Evolutionary conservation across 1,284 basidiomycete species (phyloP), one percentile per base, ranked within the genome.

Genomic region (Rhodotorula glutinis): DNA sequence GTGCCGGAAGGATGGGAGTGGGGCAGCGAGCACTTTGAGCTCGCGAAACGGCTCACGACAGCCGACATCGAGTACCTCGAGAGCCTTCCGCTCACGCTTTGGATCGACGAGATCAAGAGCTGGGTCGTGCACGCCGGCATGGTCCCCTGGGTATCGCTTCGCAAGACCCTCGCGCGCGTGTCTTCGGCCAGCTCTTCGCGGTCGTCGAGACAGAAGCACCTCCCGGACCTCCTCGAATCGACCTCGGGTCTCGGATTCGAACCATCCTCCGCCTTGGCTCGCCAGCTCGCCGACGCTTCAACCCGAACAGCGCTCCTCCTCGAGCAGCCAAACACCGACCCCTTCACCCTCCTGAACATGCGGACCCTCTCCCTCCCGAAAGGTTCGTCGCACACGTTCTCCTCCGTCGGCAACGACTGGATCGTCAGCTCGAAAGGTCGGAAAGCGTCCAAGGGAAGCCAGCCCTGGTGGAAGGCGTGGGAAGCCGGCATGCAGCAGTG

Each of bases 81-180:
- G 46, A 80, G 82, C 14, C 80, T 92, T 0, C 91, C 92, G 1
- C 79, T 92, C 41, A 82, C 85, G 59, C 80, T 94, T 3, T 86
- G 92, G 75, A 79, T 90, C n/a, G 89, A 91, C 0, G 83, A 83
- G 1, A 82, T 89, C 10, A 89, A 92, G 75, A 80, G 86, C 3
- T 87, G 87, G 79, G 82, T 94, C 63, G 90, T 88, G 1, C 92
- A 96, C 75, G 92, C 87, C 3, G 92, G 92, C 5, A 74, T 96
- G 25, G 66, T 59, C 11, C 47, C 56, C 4, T 57, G 56, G 56
- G 30, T 29, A 16, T 57, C 56, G 43, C 56, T 57, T 7, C 43
- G 44, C 44, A 19, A 27, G 27, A 25, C 30, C 21, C 43, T 57
- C 40, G 49, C 58, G 62, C 70, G 30, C 46, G 60, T 61, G 43